phyloP scores from a whole-genome alignment of 2,329 filamentous ascomycete genomes.

The Diaporthe ilicicola region DNA sequence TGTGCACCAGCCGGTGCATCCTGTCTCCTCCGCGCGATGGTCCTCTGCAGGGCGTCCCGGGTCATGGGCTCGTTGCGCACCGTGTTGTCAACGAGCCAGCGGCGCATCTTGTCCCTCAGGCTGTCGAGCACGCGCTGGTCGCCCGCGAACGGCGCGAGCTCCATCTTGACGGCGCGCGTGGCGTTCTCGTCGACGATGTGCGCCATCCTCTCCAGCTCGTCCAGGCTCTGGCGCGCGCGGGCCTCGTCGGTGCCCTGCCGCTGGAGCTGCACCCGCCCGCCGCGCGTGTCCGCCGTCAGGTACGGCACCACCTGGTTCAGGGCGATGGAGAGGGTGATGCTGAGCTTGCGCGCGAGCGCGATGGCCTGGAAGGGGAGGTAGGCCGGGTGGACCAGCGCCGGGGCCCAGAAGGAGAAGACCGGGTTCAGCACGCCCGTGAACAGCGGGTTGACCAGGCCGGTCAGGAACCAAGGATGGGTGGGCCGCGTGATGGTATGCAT shows the following conservation, averaged over 20 bases:
- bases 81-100: constrained; percentile 89
- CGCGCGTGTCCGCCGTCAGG: constrained; percentile 53
- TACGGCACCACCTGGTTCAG: constrained; percentile 82
- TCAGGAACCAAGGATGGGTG: constrained; percentile 55
- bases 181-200: constrained; percentile 74
- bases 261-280: constrained; percentile 40
- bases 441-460: constrained; percentile 53
- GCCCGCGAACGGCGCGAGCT: constrained; percentile 82
- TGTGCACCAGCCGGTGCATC: constrained; percentile 70
- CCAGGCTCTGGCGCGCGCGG: constrained; percentile 66
- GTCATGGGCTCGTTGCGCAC: constrained; percentile 84
- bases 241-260: constrained; percentile 55
- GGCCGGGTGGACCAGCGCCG: constrained; percentile 58
- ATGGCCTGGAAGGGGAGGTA: constrained; percentile 89
- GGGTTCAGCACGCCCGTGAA: constrained; percentile 46
- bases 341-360: constrained; percentile 76
- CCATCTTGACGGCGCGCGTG: constrained; percentile 75
- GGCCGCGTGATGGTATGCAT: constrained; percentile 64
- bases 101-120: constrained; percentile 77
- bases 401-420: constrained; percentile 45
- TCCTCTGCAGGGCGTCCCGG: constrained; percentile 76
- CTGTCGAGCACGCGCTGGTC: constrained; percentile 71
- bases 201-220: constrained; percentile 69
- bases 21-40: constrained; percentile 68
- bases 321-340: constrained; percentile 83